Base-by-base conservation (phyloP, 2,329 filamentous ascomycete species). In the Metarhizium brunneum region DNA sequence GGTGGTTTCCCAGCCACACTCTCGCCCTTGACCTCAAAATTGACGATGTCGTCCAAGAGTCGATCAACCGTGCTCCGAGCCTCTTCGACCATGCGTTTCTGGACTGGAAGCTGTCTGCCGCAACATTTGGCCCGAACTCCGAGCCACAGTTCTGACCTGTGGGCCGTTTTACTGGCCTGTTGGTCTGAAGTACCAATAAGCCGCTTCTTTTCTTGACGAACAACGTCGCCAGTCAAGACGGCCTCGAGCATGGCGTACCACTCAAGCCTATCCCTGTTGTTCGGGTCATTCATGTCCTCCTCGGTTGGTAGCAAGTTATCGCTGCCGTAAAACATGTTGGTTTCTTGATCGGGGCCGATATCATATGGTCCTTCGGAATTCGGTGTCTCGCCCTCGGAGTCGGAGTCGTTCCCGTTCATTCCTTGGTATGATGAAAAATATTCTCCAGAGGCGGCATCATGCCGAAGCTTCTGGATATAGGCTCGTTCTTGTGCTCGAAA, bases 221-320 rank as follows among this genome's bases (percentile, higher is more conserved):
- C 92, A 8, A 99, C 94, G 69, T 99, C 94, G 61, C 94, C 94
- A 1, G 92, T 96, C 62, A 99, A 75, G 4, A 99, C 94, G 14
- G 92, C 95, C 57, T 92, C 90, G 56, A 99, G 75, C 94, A 99
- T 99, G 3, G 90, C 90, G 72, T 99, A 92, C 94, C 94, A 99
- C 72, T 99, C 94, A 29, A 99, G 77, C 48, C 92, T 81, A 71
- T 97, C 94, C 58, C 92, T 82, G 66, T 92, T 96, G 60, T 86
- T 84, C 1, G 91, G 88, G 63, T 96, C 88, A 69, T 88, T 87
- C 53, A 97, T 72, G 69, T 99, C 94, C 65, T 97, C 94, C 29
- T 90, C 80, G 3, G 90, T 94, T 1, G 92, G 92, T 64, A 94
- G 88, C 61, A 90, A 82, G 62, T 94, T 87, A 64, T 96, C 90